These are phyloP conservation scores for Chrysoporthe austroafricana DNA, from an alignment of 2,329 filamentous ascomycete genomes.

Conservation along the genomic window DNA sequence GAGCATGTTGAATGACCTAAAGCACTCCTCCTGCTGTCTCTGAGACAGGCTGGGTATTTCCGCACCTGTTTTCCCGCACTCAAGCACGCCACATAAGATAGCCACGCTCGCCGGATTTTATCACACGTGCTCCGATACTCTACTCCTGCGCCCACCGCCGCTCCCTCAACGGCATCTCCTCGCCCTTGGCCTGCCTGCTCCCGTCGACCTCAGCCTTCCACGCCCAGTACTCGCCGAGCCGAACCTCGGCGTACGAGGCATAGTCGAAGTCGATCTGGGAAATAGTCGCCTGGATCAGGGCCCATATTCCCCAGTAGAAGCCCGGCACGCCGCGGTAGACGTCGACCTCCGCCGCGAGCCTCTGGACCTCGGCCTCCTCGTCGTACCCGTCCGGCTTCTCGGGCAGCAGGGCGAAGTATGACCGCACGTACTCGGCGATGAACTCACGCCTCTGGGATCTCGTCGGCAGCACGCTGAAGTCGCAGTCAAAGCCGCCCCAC, in stretches of 20 bases:
- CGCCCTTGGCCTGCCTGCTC: slow-evolving; percentile 53
- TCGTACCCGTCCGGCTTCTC: slow-evolving; percentile 43
- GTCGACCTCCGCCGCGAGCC: slow-evolving; percentile 81
- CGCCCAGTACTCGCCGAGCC: slow-evolving; percentile 89
- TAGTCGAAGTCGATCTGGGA: slow-evolving; percentile 98
- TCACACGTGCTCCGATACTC: slow-evolving; percentile 4
- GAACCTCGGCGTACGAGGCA: slow-evolving; percentile 82
- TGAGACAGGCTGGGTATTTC: slow-evolving; percentile 15
- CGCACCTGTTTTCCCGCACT: background rate
- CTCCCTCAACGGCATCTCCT: slow-evolving; percentile 75
- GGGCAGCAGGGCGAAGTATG: slow-evolving; percentile 65
- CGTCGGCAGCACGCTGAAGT: slow-evolving; percentile 82
- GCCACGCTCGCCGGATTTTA: background rate
- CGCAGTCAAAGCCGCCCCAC: slow-evolving; percentile 97
- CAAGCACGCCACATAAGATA: background rate
- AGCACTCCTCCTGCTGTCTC: slow-evolving; percentile 3
- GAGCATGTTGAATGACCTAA: slow-evolving; percentile 26
- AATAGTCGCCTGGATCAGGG: slow-evolving; percentile 90
- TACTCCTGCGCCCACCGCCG: slow-evolving; percentile 71
- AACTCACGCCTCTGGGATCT: slow-evolving; percentile 77
- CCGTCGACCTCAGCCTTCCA: slow-evolving; percentile 80
- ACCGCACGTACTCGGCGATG: slow-evolving; percentile 78
- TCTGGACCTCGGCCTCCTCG: slow-evolving; percentile 65
- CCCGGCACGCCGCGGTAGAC: slow-evolving; percentile 86
- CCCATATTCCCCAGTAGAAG: slow-evolving; percentile 93